Evolutionary conservation across 768 basidiomycete genomes (phyloP), one percentile per base, ranked within the genome.

Genomic region (Suillus cothurnatus): DNA sequence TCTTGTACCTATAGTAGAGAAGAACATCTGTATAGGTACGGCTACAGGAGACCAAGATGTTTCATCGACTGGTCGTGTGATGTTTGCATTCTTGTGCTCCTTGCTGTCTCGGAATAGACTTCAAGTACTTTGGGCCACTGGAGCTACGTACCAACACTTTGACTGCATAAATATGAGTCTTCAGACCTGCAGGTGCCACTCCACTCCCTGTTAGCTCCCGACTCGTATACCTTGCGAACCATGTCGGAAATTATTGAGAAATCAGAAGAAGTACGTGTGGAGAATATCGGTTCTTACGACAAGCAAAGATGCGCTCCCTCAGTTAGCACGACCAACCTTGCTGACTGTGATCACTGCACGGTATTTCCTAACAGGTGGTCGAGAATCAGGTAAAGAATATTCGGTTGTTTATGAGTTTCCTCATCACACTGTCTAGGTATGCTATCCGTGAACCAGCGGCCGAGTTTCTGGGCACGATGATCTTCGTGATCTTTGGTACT

Each of bases 381-480:
- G n/a, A 81, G 70, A 66, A 81, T 83, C 62, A 82, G 87, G 88
- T 88, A 70, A 49, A 79, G 67, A 19, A 28, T 23, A 28, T 61
- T 34, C 4, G 11, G 23, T 47, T 47, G 15, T 53, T 45, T 61
- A 21, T 23, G 21, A 64, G 31, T 6, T 23, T n/a, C n/a, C 36
- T 38, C 23, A 32, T 15, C 50, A 63, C n/a, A 34, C 38, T 28
- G 26, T 15, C 52, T 64, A 85, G 87, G 36, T 75, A 79, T 63
- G 71, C 72, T 55, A 71, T 89, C 47, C 80, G 85, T 65, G 88
- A 91, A 74, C 83, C 87, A 19, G 82, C 81, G 34, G 89, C 87
- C 19, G 89, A 90, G 73, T 88, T 89, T 68, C 70, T 89, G 52
- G 88, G 88, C 23, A 81, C 82, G 9, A 82, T 83, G 70, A 77